Conservation (phyloP, 2,329 filamentous ascomycete genomes). For the Phaeosphaeriaceae sp. region DNA sequence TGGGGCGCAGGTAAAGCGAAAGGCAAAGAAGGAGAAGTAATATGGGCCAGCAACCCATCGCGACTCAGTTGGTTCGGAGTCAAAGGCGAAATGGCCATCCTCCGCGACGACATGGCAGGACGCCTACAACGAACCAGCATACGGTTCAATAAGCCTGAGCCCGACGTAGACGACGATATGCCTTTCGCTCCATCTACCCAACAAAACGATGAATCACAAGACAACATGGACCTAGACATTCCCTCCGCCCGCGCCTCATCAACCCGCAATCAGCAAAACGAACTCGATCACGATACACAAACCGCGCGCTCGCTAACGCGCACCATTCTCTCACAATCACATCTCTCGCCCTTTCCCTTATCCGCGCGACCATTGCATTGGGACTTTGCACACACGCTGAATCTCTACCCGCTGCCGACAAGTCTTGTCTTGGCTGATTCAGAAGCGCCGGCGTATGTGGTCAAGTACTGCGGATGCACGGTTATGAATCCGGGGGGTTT, state of each 20-base stretch:
- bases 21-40: slow-evolving; percentile 69
- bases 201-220: slow-evolving; percentile 18
- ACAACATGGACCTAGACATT: slow-evolving; percentile 56
- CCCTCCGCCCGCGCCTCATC: slow-evolving; percentile 17
- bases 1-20: slow-evolving; percentile 53
- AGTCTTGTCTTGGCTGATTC: slow-evolving; percentile 82
- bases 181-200: slow-evolving; percentile 22
- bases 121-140: slow-evolving; percentile 80
- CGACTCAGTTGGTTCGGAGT: slow-evolving; percentile 85
- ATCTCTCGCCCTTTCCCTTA: slow-evolving; percentile 86
- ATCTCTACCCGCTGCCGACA: slow-evolving; percentile 87
- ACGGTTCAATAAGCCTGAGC: slow-evolving; percentile 64
- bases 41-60: slow-evolving; percentile 90
- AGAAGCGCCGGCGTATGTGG: slow-evolving; percentile 79
- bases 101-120: slow-evolving; percentile 84
- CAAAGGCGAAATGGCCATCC: slow-evolving; percentile 83
- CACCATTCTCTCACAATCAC: slow-evolving; percentile 88
- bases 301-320: slow-evolving; percentile 82
- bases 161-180: slow-evolving; percentile 39
- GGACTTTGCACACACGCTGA: slow-evolving; percentile 79
- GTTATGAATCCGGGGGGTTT: slow-evolving; percentile 91
- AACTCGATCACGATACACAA: slow-evolving; percentile 43
- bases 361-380: slow-evolving; percentile 81
- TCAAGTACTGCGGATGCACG: slow-evolving; percentile 94
- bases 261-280: slow-evolving; percentile 19